Conservation (phyloP, 345 rosid genomes). For the Stellera chamaejasme region DNA sequence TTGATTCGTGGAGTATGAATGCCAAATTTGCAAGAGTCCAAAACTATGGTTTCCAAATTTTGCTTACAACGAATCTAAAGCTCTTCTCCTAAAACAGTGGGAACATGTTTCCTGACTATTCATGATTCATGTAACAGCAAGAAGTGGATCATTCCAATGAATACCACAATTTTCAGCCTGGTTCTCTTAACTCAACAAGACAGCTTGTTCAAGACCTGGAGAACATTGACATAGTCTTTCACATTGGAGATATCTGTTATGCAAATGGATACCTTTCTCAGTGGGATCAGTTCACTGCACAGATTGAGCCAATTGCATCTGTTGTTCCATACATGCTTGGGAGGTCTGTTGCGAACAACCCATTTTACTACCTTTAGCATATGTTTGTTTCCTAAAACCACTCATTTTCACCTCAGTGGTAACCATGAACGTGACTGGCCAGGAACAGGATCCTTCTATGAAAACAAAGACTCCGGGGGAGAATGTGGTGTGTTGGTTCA, state of each 20-base stretch:
- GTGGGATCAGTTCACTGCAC: slow-evolving; percentile 71
- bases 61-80: neutral
- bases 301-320: slow-evolving; percentile 63
- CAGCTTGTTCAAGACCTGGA: slow-evolving; percentile 49
- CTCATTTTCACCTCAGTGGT: slow-evolving; percentile 31
- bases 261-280: slow-evolving; percentile 71
- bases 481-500: slow-evolving; percentile 72
- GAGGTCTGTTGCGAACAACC: slow-evolving; percentile 27
- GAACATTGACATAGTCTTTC: slow-evolving; percentile 50
- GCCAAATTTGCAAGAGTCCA: too few species aligned
- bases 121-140: slow-evolving; percentile 25
- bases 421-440: slow-evolving; percentile 83
- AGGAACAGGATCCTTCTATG: slow-evolving; percentile 55
- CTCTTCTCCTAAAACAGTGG: too few species aligned
- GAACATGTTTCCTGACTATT: neutral
- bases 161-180: slow-evolving; percentile 37
- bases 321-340: slow-evolving; percentile 65
- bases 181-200: slow-evolving; percentile 58
- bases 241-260: slow-evolving; percentile 62
- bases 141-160: slow-evolving; percentile 63
- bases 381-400: neutral
- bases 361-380: neutral
- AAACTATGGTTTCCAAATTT: neutral
- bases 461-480: slow-evolving; percentile 57
- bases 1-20: too few species aligned